Base-by-base conservation (phyloP, 345 rosid genomes). In the Sisymbrium irio region DNA sequence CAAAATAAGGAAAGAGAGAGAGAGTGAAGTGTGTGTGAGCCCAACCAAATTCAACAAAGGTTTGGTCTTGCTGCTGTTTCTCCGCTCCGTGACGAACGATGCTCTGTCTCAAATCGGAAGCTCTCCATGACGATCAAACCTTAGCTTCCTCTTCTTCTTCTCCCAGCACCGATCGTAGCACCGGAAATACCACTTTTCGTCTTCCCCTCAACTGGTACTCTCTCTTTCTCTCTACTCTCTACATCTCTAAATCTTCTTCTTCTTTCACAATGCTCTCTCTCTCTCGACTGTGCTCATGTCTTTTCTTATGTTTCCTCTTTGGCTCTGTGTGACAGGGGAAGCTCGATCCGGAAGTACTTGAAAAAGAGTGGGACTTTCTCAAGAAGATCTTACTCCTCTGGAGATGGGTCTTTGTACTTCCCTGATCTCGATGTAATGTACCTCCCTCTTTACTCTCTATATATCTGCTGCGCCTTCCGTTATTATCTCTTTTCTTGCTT, bases 71-170 rank as follows among this genome's bases (percentile, higher is more conserved):
- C n/a, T n/a, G 39, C 67, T 76, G 49, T 66, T 15, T 27, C 65
- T 54, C 37, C 47, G 27, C 65, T 69, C 62, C 61, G 30, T 62
- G 32, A 49, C 65, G 4, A 57, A 73, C 69, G 11, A 88, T 88
- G 92, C 83, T 85, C 73, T 85, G 92, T 74, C 75, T 84, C 55
- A 84, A 83, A 78, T 74, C 88, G 0, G 90, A 77, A 80, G 80
- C 83, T 63, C 78, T 83, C 18, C 87, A 79, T 35, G 92, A 85
- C 49, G 83, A 74, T 14, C 81, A 49, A 28, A 75, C 75, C 35
- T 61, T 30, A 35, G 74, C 77, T 49, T 73, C 74, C 18, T 76
- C 77, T 32, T 65, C 81, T 9, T 59, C 77, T 72, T 72, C 79
- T 71, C 77, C 69, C 18, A 53, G 60, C 59, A 65, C 66, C 22